These are phyloP conservation scores for Tinospora cordifolia DNA, from an alignment of 164 flowering plant species.

Conservation along the genomic window DNA sequence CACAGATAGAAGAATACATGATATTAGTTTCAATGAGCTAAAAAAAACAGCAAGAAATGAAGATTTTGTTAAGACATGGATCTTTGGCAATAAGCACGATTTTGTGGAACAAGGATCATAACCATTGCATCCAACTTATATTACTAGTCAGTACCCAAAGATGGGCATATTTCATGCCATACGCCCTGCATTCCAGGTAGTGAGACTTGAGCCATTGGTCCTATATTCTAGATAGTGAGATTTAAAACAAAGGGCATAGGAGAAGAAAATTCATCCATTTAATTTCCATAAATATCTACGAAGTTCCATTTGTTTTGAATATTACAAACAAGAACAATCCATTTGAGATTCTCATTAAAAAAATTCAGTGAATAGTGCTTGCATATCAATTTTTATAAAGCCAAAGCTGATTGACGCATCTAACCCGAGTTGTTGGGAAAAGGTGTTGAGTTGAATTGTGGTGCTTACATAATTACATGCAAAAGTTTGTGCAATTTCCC, in stretches of 20 bases:
- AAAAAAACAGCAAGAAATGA: not conserved
- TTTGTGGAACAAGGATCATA: not conserved
- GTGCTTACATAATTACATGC: not conserved
- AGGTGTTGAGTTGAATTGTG: too few species aligned
- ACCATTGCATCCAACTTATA: not conserved
- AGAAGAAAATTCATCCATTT: not conserved
- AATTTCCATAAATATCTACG: not conserved
- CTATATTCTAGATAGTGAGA: not conserved
- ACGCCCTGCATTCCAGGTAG: too few species aligned
- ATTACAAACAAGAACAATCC: too few species aligned
- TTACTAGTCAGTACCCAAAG: too few species aligned
- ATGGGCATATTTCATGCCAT: too few species aligned
- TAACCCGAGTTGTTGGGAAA: too few species aligned
- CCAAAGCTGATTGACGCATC: too few species aligned
- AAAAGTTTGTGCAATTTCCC: not conserved
- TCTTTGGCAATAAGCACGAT: not conserved
- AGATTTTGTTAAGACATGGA: not conserved
- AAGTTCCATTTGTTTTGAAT: not conserved
- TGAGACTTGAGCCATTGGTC: too few species aligned
- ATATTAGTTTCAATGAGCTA: not conserved
- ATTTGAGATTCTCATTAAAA: not conserved
- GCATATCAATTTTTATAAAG: not conserved
- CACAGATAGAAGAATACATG: not conserved
- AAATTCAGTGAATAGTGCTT: not conserved
- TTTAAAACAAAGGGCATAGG: not conserved